These are phyloP conservation scores for Bremia lactucae DNA, from an alignment of 352 stramenopile genomes.

Conservation along the genomic window DNA sequence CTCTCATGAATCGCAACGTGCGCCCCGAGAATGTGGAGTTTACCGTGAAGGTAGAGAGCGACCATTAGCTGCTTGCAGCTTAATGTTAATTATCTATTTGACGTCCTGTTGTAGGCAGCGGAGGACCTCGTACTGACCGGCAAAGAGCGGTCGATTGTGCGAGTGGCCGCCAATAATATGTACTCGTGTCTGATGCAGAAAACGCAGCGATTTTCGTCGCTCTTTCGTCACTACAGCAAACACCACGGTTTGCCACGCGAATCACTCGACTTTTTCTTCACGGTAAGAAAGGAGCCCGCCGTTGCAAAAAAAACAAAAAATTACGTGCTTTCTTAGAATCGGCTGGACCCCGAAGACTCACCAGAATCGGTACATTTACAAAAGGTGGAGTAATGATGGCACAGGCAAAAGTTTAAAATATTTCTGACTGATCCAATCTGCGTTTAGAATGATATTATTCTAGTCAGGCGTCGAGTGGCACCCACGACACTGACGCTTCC, in stretches of 20 bases:
- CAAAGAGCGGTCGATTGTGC: conserved; percentile 75
- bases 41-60: conserved; percentile 81
- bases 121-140: conserved; percentile 69
- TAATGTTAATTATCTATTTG: conserved; percentile 1
- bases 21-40: conserved; percentile 93
- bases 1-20: conserved; percentile 63
- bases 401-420: neutral
- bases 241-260: conserved; percentile 95
- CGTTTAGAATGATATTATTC: conserved; percentile 75
- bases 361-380: conserved; percentile 79
- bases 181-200: conserved; percentile 97
- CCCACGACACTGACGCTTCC: conserved; percentile 32
- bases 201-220: conserved; percentile 94
- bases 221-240: conserved; percentile 98
- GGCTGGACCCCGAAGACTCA: conserved; percentile 69
- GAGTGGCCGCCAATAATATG: conserved; percentile 80
- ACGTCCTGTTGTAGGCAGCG: conserved; percentile 24
- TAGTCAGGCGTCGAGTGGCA: conserved; percentile 48
- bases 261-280: conserved; percentile 97
- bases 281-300: conserved; percentile 22
- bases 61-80: neutral
- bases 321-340: conserved; percentile 27
- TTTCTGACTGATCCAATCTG: conserved; percentile 2
- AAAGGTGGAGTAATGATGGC: conserved; percentile 30
- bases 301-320: neutral